These are phyloP conservation scores for Nicotiana noctiflora DNA, from an alignment of 257 asterid species.

Conservation along the genomic window DNA sequence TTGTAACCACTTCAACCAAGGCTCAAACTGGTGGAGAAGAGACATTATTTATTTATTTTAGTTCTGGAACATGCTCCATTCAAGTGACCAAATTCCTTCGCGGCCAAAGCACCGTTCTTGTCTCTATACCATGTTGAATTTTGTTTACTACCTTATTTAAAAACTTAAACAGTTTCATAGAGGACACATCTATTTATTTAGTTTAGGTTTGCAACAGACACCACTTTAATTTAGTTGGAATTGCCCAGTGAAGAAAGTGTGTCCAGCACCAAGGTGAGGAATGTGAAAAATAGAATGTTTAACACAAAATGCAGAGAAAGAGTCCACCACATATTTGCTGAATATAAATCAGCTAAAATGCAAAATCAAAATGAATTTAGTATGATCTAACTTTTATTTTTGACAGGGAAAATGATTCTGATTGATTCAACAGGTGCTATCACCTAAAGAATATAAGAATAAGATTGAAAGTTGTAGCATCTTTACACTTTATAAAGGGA, in stretches of 20 bases:
- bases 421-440: background rate
- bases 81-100: too few species aligned
- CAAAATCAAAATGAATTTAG: background rate
- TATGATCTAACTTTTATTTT: background rate
- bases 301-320: too few species aligned
- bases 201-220: background rate
- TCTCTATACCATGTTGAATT: background rate
- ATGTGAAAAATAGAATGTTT: too few species aligned
- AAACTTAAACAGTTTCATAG: background rate
- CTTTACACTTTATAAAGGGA: background rate
- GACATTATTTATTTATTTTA: too few species aligned
- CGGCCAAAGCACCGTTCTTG: too few species aligned
- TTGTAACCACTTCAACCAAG: too few species aligned
- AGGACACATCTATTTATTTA: background rate
- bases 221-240: too few species aligned
- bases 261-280: too few species aligned
- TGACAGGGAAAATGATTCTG: background rate
- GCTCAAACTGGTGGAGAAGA: background rate
- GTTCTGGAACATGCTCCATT: too few species aligned
- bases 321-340: too few species aligned
- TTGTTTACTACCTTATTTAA: background rate
- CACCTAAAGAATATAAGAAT: background rate
- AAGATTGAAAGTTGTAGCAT: background rate
- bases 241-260: too few species aligned
- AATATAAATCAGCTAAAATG: too few species aligned